Conservation (phyloP, 2,329 filamentous ascomycete species). For the Trichoderma asperellum region DNA sequence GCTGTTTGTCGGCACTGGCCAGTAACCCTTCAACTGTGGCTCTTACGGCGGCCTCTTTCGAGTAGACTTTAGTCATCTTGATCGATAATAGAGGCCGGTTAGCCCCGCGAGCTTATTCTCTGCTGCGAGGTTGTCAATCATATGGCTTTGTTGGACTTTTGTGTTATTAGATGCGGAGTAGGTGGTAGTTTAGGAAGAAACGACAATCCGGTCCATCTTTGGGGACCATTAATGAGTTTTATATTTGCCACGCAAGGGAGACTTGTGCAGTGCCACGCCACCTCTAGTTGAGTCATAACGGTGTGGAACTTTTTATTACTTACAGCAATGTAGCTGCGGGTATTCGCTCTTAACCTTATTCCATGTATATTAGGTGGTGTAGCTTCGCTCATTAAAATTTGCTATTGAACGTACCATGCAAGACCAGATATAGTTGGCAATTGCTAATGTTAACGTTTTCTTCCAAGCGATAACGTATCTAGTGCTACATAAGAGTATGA, state of each 20-base stretch:
- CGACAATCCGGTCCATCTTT: no score
- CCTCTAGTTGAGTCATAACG: no score
- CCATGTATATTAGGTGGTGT: no score
- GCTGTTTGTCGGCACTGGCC: neutral
- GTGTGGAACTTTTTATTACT: no score
- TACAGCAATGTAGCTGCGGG: neutral
- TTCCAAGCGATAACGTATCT: no score
- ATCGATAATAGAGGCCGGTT: neutral
- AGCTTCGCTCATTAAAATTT: neutral
- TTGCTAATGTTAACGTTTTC: no score
- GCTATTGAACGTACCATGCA: accelerated
- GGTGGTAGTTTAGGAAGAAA: neutral
- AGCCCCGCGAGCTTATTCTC: neutral
- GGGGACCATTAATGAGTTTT: no score
- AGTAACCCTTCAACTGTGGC: neutral
- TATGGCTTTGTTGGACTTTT: neutral
- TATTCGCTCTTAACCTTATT: no score
- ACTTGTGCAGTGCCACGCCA: no score
- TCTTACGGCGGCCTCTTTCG: neutral
- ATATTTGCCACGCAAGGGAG: no score
- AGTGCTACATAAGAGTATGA: no score
- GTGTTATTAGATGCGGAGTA: neutral
- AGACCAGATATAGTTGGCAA: neutral
- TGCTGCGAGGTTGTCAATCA: neutral
- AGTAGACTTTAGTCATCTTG: neutral